phyloP scores from a whole-genome alignment of 305 asterid genomes.

The Coffea humblotiana region DNA sequence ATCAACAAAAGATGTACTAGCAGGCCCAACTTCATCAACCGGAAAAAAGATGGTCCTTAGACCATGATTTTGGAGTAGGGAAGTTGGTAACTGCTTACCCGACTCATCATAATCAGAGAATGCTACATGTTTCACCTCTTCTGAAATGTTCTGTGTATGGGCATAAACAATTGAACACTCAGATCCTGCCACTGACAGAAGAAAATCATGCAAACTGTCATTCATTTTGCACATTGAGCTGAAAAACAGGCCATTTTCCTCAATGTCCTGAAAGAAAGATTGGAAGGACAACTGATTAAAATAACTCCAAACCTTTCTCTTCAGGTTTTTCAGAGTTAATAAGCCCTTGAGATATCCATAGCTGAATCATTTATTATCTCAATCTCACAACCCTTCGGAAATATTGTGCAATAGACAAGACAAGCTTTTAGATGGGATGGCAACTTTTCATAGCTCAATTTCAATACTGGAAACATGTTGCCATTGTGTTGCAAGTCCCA shows the following conservation, averaged over 20 bases:
- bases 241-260: background rate
- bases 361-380: conserved; percentile 43
- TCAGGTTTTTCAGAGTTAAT: background rate
- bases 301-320: background rate
- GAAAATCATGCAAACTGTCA: no score
- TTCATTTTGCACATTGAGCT: conserved; percentile 7
- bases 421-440: conserved; percentile 44
- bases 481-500: conserved; percentile 31
- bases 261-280: no score
- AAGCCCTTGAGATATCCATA: conserved; percentile 71
- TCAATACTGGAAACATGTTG: conserved; percentile 37
- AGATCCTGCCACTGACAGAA: conserved; percentile 6
- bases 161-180: conserved; percentile 6
- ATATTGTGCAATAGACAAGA: conserved; percentile 49
- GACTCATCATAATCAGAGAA: conserved; percentile 19
- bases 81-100: conserved; percentile 4
- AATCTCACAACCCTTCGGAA: conserved; percentile 47
- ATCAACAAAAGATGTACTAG: background rate
- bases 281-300: background rate
- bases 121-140: conserved; percentile 1
- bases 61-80: background rate
- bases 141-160: conserved; percentile 13
- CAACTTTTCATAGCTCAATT: conserved; percentile 53
- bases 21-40: background rate
- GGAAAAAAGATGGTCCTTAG: conserved; percentile 11